A percentile compares a stretch with the other conserved stretches of the same genome.
phyloP scores from a whole-genome alignment of 371 early-diverging fungal species.

The Rhizopus sp. region DNA sequence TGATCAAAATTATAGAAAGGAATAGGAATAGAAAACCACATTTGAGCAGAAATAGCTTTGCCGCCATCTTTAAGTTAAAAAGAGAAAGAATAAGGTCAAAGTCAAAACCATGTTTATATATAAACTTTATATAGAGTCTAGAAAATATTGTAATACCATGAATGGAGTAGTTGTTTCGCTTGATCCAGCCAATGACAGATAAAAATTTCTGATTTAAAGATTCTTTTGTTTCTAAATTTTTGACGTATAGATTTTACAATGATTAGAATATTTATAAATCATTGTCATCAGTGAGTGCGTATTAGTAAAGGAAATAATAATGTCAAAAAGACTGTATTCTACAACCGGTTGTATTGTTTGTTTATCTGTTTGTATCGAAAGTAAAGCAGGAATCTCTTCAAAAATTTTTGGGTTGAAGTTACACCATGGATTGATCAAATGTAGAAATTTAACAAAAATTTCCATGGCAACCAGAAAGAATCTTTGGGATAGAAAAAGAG shows the following conservation, averaged over 20 bases:
- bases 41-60: constrained; percentile 6
- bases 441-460: too few species aligned
- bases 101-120: neutral
- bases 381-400: neutral
- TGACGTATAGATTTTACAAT: neutral
- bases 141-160: constrained; percentile 9
- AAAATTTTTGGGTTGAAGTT: neutral
- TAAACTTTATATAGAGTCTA: neutral
- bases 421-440: too few species aligned
- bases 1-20: constrained; percentile 9
- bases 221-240: constrained; percentile 5
- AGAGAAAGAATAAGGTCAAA: neutral
- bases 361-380: too few species aligned
- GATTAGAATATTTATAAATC: too few species aligned
- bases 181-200: constrained; percentile 14
- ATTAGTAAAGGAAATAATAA: too few species aligned
- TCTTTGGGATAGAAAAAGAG: too few species aligned
- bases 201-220: constrained; percentile 22
- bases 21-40: constrained; percentile 4
- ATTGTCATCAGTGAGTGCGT: too few species aligned
- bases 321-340: too few species aligned
- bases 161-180: constrained; percentile 6
- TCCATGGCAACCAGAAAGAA: too few species aligned
- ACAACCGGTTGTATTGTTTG: too few species aligned
- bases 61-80: constrained; percentile 7